Evolutionary conservation across 2,329 filamentous ascomycete species (phyloP).

Genomic region (Ceratocystis alfenasii): DNA sequence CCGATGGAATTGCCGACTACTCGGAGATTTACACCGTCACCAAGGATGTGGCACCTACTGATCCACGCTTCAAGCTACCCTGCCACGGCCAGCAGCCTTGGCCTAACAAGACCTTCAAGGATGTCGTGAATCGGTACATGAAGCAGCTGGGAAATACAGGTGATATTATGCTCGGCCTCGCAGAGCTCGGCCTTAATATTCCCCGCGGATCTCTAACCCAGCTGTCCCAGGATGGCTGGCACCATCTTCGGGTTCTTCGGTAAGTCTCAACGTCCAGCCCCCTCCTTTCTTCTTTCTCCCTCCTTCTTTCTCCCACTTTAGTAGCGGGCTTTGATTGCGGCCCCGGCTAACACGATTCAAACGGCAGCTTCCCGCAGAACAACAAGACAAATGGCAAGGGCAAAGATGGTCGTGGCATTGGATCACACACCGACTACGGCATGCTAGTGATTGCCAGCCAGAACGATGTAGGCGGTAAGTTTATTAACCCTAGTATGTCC

Average conservation of each 20-base stretch:
- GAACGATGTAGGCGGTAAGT: slow-evolving; percentile 37
- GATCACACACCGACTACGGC: slow-evolving; percentile 42
- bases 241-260: slow-evolving; percentile 39
- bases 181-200: slow-evolving; percentile 35
- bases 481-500: slow-evolving; percentile 21
- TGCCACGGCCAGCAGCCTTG: slow-evolving; percentile 40
- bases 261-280: slow-evolving; percentile 23
- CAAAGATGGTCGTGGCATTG: slow-evolving; percentile 39
- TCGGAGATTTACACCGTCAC: slow-evolving; percentile 43
- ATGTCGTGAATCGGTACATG: slow-evolving; percentile 33
- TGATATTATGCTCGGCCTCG: slow-evolving; percentile 36
- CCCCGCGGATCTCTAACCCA: slow-evolving; percentile 32
- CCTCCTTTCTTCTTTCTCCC: too few relatives aligned
- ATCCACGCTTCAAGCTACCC: slow-evolving; percentile 37
- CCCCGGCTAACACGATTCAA: background rate
- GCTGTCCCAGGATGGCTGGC: slow-evolving; percentile 39
- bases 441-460: slow-evolving; percentile 40
- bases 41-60: slow-evolving; percentile 34
- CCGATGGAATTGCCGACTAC: slow-evolving; percentile 39
- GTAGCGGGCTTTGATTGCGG: too few relatives aligned
- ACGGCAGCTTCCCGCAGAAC: slow-evolving; percentile 28
- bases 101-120: slow-evolving; percentile 34
- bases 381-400: slow-evolving; percentile 37
- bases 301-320: too few relatives aligned
- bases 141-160: slow-evolving; percentile 33